Conservation (phyloP, 2,329 filamentous ascomycete genomes). For the Aspergillus luchuensis region DNA sequence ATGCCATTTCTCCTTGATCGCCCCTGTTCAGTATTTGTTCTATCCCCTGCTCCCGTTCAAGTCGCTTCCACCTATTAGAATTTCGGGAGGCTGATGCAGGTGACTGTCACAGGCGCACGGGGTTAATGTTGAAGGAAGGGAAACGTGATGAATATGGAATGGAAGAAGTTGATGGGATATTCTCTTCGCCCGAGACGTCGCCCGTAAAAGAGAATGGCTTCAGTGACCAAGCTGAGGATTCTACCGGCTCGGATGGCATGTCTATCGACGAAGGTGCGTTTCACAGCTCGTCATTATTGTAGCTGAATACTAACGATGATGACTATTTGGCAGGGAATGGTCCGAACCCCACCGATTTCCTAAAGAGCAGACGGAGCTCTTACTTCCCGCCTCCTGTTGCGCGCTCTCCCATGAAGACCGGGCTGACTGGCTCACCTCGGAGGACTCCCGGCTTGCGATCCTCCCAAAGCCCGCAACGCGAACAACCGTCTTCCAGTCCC, state of each 20-base stretch:
- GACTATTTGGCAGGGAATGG: constrained; percentile 37
- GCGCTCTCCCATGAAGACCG: constrained; percentile 50
- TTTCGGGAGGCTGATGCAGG: constrained; percentile 18
- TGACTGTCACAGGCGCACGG: constrained; percentile 72
- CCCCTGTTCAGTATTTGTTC: constrained; percentile 4
- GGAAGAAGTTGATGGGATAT: constrained; percentile 82
- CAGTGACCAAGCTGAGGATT: constrained; percentile 44
- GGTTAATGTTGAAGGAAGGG: constrained; percentile 77
- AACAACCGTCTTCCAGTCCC: constrained; percentile 41
- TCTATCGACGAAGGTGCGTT: constrained; percentile 62
- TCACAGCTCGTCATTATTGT: constrained; percentile 9
- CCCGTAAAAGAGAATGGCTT: constrained; percentile 40
- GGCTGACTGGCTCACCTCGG: constrained; percentile 45
- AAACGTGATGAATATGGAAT: constrained; percentile 88
- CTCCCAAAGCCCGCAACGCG: constrained; percentile 41
- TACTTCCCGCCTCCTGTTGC: constrained; percentile 45
- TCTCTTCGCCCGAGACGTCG: constrained; percentile 80
- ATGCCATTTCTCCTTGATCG: background rate
- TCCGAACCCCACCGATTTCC: constrained; percentile 46
- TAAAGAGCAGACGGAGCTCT: constrained; percentile 38
- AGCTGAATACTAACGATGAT: constrained; percentile 13
- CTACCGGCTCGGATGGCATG: constrained; percentile 61
- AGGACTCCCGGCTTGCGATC: constrained; percentile 46
- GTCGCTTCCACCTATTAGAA: background rate
- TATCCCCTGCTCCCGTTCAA: background rate